phyloP scores from a whole-genome alignment of 176 grass and related monocot species.

The Avena insularis region DNA sequence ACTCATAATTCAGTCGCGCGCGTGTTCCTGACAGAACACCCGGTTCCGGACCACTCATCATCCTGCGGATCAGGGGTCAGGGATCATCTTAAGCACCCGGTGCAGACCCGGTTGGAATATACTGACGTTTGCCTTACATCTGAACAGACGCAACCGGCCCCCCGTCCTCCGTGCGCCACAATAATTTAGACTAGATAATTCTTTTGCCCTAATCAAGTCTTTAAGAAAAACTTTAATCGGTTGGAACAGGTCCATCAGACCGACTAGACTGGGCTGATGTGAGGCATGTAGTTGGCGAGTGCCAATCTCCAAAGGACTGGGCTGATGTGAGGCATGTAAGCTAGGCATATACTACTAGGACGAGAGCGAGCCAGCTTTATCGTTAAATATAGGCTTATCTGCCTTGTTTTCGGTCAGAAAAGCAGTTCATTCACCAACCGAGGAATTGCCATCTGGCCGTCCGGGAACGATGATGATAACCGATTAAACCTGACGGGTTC shows the following conservation, averaged over 20 bases:
- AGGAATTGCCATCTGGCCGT: conserved; percentile 31
- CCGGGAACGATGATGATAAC: conserved; percentile 27
- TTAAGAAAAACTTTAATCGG: conserved; percentile 49
- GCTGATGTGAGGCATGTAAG: not conserved
- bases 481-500: conserved; percentile 30
- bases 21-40: not conserved
- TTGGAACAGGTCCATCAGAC: conserved; percentile 42
- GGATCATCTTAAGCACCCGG: not conserved
- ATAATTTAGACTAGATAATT: too few species aligned
- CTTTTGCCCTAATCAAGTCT: conserved; percentile 14
- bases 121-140: not conserved
- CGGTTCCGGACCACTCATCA: not conserved
- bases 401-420: conserved; percentile 14
- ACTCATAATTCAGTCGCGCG: not conserved
- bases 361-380: conserved; percentile 26
- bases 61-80: not conserved
- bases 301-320: conserved; percentile 27
- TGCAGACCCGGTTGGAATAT: not conserved
- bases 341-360: not conserved
- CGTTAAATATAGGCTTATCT: conserved; percentile 41
- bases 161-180: not conserved
- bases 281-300: conserved; percentile 51
- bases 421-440: conserved; percentile 37
- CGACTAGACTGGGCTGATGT: not conserved
- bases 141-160: not conserved